Conservation (phyloP, 371 early-diverging fungal species). For the Mortierella sp. region DNA sequence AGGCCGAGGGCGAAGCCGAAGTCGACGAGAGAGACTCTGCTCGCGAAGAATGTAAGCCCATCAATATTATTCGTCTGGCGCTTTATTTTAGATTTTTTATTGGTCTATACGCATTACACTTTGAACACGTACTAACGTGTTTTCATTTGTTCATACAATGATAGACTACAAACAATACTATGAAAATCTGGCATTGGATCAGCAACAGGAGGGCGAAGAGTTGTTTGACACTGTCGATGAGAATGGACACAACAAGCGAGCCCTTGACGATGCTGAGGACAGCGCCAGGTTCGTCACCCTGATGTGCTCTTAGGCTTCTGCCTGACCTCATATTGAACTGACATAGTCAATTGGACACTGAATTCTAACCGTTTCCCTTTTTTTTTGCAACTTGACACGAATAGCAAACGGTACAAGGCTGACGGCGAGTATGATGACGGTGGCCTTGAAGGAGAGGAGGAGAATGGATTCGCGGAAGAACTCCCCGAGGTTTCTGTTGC, state of each 20-base stretch:
- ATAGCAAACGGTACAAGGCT: slow-evolving; percentile 33
- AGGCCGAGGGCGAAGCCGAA: slow-evolving; percentile 63
- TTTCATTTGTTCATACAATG: slow-evolving; percentile 4
- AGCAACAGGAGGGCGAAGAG: slow-evolving; percentile 53
- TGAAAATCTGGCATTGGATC: slow-evolving; percentile 28
- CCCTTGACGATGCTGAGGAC: slow-evolving; percentile 30
- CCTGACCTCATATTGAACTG: background rate
- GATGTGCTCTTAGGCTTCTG: background rate
- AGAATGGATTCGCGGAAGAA: slow-evolving; percentile 47
- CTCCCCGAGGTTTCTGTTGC: slow-evolving; percentile 34
- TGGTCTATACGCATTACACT: background rate
- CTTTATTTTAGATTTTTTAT: background rate
- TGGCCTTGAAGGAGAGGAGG: slow-evolving; percentile 42
- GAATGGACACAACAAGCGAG: slow-evolving; percentile 24
- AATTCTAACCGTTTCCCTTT: background rate
- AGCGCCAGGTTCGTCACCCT: slow-evolving; percentile 15
- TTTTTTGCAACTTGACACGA: background rate
- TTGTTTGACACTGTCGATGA: slow-evolving; percentile 44
- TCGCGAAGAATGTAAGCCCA: slow-evolving; percentile 64
- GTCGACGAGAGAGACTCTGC: slow-evolving; percentile 64
- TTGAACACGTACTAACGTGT: background rate
- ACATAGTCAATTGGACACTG: background rate
- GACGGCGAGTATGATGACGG: slow-evolving; percentile 13
- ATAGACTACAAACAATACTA: slow-evolving; percentile 48
- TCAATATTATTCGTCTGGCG: background rate